Conservation (phyloP, 352 stramenopile genomes). For the Phytophthora pisi region DNA sequence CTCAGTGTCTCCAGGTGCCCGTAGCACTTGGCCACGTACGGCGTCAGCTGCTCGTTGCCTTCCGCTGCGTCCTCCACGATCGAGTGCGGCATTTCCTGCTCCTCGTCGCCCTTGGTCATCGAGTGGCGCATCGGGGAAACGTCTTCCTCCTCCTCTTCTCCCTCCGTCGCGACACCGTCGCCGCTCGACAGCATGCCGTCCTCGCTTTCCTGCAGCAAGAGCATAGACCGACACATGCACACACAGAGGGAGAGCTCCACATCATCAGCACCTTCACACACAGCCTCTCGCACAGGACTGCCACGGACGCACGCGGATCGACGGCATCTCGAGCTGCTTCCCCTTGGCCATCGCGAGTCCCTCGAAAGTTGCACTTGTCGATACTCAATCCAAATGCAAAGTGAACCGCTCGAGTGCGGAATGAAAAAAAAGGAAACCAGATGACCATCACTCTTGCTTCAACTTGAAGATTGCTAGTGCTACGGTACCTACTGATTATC, state of each 20-base stretch:
- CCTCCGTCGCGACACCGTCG: slow-evolving; percentile 38
- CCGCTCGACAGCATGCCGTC: slow-evolving; percentile 28
- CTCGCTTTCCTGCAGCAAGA: slow-evolving; percentile 29
- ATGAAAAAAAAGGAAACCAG: slow-evolving; percentile 33
- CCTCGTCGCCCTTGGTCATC: slow-evolving; percentile 5
- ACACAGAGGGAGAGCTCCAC: neutral
- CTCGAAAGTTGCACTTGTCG: slow-evolving; percentile 23
- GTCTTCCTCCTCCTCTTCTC: slow-evolving; percentile 34
- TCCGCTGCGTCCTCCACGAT: slow-evolving; percentile 12
- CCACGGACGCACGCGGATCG: slow-evolving; percentile 20
- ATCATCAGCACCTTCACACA: neutral
- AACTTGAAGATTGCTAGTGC: slow-evolving; percentile 23
- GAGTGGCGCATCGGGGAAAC: slow-evolving; percentile 11
- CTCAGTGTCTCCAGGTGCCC: slow-evolving; percentile 41
- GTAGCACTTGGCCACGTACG: slow-evolving; percentile 55
- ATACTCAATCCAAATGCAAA: slow-evolving; percentile 28
- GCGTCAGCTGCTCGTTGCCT: slow-evolving; percentile 33
- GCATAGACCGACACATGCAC: neutral
- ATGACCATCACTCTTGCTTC: slow-evolving; percentile 55
- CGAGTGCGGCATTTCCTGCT: slow-evolving; percentile 1
- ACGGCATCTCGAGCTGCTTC: slow-evolving; percentile 30
- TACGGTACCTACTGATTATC: slow-evolving; percentile 20
- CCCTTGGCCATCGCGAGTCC: slow-evolving; percentile 29
- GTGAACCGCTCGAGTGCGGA: slow-evolving; percentile 12
- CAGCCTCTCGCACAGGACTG: neutral